Base-by-base conservation (phyloP, 192 early-diverging fungal species). In the Coemansia sp. region DNA sequence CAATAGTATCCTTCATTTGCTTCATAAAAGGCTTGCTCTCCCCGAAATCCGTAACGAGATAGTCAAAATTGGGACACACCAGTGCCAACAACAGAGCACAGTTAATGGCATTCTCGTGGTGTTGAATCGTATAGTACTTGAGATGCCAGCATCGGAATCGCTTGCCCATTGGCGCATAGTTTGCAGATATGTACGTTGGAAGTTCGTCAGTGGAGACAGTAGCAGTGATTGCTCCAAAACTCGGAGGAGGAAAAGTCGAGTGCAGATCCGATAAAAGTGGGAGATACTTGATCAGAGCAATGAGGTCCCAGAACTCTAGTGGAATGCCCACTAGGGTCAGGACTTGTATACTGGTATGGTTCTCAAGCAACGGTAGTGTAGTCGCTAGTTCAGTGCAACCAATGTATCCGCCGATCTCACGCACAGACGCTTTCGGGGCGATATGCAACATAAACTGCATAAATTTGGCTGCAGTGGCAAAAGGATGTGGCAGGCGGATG, bases 71-170 rank as follows among this genome's bases (percentile, higher is more conserved):
- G 51, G 51, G 51, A 24, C 51, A 52, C 9, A 22, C 22, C 51
- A 52, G 20, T 11, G 51, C 51, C 51, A 52, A 27, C 2, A 52
- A 10, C 20, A 52, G 10, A 0, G 22, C 51, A 20, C 51, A 52
- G 3, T 47, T 47, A 47, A 47, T 47, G 15, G 46, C 15, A n/a
- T 47, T 18, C 5, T 16, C n/a, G 46, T 47, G 46, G 15, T 47
- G 46, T n/a, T 47, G 46, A 52, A 11, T 52, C 20, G 20, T 24
- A 20, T 24, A 27, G 22, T 52, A 11, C 22, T 11, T 27, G 22
- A 52, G 24, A 52, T 52, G 24, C 51, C 51, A 52, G 51, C 51
- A 52, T 20, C 51, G 51, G 51, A 52, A 52, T 11, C 22, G 51
- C 51, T 24, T 24, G 9, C 51, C 22, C 51, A 52, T 52, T 11